These are phyloP conservation scores for Wallacemonas sp. DNA, from an alignment of 208 protist species.

Conservation along the genomic window DNA sequence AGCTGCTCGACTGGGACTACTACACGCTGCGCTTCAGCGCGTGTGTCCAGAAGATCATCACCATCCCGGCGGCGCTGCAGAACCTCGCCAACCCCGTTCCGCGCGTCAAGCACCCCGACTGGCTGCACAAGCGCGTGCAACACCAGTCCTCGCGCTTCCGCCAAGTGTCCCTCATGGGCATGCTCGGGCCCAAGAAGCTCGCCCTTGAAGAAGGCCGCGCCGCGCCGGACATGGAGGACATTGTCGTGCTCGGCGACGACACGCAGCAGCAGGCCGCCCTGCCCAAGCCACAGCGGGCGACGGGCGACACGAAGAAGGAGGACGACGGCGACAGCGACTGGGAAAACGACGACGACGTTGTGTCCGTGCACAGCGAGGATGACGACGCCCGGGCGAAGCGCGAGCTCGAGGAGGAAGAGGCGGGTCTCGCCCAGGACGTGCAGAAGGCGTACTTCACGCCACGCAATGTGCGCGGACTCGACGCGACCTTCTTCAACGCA, in stretches of 20 bases:
- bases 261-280: too few relatives aligned
- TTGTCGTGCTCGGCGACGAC: conserved; percentile 9
- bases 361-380: conserved; percentile 40
- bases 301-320: neutral
- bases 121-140: conserved; percentile 94
- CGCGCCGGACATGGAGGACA: conserved; percentile 2
- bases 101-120: conserved; percentile 97
- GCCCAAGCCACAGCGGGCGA: neutral
- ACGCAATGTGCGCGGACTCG: conserved; percentile 57
- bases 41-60: conserved; percentile 99
- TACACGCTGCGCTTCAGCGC: conserved; percentile 97
- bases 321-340: conserved; percentile 31
- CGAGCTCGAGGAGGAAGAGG: conserved; percentile 59
- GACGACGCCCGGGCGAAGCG: conserved; percentile 48
- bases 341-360: conserved; percentile 34
- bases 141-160: conserved; percentile 81
- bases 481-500: conserved; percentile 70
- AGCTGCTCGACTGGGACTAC: conserved; percentile 99
- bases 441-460: conserved; percentile 72
- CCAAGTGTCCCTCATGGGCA: conserved; percentile 60
- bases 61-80: conserved; percentile 99
- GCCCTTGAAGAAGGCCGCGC: conserved; percentile 1
- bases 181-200: conserved; percentile 47
- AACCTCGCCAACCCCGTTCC: conserved; percentile 97
- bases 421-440: conserved; percentile 35